A percentile compares a stretch with the other conserved stretches of the same genome.
Evolutionary conservation across 129 eudicot genomes (phyloP).

Genomic region (Calendula officinalis): DNA sequence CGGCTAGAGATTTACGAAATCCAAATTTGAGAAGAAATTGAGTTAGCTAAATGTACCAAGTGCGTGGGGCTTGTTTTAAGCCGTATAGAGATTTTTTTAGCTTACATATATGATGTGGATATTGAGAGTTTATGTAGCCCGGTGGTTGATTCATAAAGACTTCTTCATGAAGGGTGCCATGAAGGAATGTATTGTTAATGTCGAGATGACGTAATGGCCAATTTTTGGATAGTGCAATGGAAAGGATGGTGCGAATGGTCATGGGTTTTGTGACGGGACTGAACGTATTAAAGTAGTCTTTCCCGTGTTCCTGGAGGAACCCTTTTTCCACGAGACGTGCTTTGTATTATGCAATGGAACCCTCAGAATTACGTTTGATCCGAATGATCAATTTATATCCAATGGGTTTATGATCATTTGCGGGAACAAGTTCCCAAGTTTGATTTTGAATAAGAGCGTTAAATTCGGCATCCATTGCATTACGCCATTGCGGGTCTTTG

Average conservation of each 20-base stretch:
- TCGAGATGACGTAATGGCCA: too few species aligned
- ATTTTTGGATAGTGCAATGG: too few species aligned
- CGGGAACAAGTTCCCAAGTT: neutral
- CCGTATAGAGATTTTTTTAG: neutral
- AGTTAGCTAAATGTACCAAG: neutral
- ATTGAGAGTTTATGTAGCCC: neutral
- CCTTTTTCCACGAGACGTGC: neutral
- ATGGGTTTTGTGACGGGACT: too few species aligned
- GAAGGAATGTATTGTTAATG: too few species aligned
- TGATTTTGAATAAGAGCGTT: too few species aligned
- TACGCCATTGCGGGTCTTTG: neutral
- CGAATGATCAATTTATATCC: too few species aligned
- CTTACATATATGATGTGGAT: neutral
- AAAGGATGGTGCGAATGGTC: too few species aligned
- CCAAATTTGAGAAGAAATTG: neutral
- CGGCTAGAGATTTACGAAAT: neutral
- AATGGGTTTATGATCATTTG: neutral
- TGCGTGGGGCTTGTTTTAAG: too few species aligned
- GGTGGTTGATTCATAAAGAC: neutral
- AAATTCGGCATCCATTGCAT: neutral
- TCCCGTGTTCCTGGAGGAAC: neutral
- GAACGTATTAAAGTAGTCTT: neutral
- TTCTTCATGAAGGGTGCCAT: neutral
- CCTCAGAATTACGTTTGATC: too few species aligned
- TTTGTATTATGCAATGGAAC: too few species aligned